Evolutionary conservation across 2,329 filamentous ascomycete species (phyloP), one percentile per base, ranked within the genome.

Genomic region (Penicillium polonicum): DNA sequence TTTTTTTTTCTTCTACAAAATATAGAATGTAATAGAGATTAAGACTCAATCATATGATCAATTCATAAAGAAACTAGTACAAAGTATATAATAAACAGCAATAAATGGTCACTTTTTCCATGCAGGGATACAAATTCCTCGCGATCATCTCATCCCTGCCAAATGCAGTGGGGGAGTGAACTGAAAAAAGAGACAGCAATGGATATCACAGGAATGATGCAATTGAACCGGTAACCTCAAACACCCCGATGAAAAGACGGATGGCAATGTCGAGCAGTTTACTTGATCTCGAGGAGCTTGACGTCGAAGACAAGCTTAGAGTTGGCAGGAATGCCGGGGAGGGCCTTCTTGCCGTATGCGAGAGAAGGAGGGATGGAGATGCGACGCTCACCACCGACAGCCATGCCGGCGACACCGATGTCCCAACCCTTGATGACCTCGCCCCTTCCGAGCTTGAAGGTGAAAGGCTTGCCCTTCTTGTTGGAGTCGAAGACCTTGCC

Each of bases 361-460:
- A 93, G 86, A 70, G 88, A 81, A 48, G 94, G 83, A 48, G 95
- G 95, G 70, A 99, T 92, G 62, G 87, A 92, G 70, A 99, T 83
- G 67, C 94, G 88, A 71, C 94, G 91, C 84, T 99, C 95, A 70
- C 91, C 92, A 71, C 94, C 94, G 67, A 92, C 88, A 67, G 88
- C 82, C 91, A 99, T 97, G 78, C 95, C 95, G 67, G 85, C 83
- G 68, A 99, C 82, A 79, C 94, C 94, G 65, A 97, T 85, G 76
- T 99, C 95, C 95, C 94, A 97, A 67, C 94, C 94, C 85, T 96
- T 94, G 82, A 99, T 99, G 71, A 99, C 95, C 78, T 97, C 91
- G 61, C 92, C 92, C 74, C 88, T 86, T 68, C 94, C 95, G 60
- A 95, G 87, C 83, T 93, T 96, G 86, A 97, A 97, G 66, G 84